phyloP scores from a whole-genome alignment of 495 filamentous ascomycete species.

The Xylaria acuta region DNA sequence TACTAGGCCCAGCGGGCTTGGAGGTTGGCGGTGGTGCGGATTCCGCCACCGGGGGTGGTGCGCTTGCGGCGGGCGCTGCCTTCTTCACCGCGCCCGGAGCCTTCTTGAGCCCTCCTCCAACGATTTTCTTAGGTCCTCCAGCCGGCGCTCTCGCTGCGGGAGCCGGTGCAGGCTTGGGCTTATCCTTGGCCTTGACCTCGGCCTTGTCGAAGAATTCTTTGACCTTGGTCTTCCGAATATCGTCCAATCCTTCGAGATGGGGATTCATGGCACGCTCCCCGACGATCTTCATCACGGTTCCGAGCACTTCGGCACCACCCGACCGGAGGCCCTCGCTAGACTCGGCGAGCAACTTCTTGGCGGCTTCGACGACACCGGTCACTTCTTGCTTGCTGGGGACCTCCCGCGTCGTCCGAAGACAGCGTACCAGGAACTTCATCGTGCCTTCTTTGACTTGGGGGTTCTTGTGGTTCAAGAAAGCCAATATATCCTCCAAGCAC shows the following conservation, averaged over 20 bases:
- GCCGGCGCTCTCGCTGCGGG: slow-evolving; percentile 65
- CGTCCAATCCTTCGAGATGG: slow-evolving; percentile 92
- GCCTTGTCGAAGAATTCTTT: slow-evolving; percentile 94
- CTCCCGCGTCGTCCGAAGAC: slow-evolving; percentile 80
- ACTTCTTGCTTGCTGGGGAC: slow-evolving; percentile 84
- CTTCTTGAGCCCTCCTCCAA: slow-evolving; percentile 54
- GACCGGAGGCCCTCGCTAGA: slow-evolving; percentile 83
- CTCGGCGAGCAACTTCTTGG: slow-evolving; percentile 88
- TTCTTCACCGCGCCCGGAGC: slow-evolving; percentile 51
- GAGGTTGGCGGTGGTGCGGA: slow-evolving; percentile 54
- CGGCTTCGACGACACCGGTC: slow-evolving; percentile 81
- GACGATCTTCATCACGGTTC: slow-evolving; percentile 98
- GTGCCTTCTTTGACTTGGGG: slow-evolving; percentile 96
- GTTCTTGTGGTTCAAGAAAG: slow-evolving; percentile 91
- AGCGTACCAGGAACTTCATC: slow-evolving; percentile 87
- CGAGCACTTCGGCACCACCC: slow-evolving; percentile 88
- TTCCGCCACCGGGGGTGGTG: slow-evolving; percentile 53
- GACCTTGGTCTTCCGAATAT: slow-evolving; percentile 94
- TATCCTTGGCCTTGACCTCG: slow-evolving; percentile 95
- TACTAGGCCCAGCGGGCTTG: slow-evolving; percentile 53
- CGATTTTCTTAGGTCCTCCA: slow-evolving; percentile 55
- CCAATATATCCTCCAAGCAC: slow-evolving; percentile 84
- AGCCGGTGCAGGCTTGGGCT: slow-evolving; percentile 84
- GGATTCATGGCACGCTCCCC: slow-evolving; percentile 96
- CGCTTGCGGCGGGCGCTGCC: slow-evolving; percentile 49